Conservation (phyloP, 2,329 filamentous ascomycete species). For the Apiospora kogelbergensis region DNA sequence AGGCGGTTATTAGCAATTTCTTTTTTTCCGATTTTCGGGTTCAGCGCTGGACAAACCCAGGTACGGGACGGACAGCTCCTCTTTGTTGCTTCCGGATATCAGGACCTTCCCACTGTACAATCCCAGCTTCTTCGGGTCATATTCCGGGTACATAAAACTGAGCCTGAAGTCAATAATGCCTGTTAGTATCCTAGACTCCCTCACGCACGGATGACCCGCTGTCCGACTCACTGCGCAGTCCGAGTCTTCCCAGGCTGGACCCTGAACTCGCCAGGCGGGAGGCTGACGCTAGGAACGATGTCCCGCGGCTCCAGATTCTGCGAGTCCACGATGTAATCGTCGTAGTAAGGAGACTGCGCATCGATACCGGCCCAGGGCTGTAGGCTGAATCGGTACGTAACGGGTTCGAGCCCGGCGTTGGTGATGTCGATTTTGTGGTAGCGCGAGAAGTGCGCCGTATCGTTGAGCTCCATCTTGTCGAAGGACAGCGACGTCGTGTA, state of each 20-base stretch:
- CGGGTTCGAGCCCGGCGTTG: constrained; percentile 32
- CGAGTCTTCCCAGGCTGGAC: constrained; percentile 21
- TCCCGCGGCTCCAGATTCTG: constrained; percentile 15
- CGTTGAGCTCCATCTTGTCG: constrained; percentile 42
- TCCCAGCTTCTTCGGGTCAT: constrained; percentile 24
- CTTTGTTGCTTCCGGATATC: constrained; percentile 27
- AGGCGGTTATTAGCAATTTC: not conserved
- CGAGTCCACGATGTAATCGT: constrained; percentile 19
- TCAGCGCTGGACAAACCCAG: constrained; percentile 17
- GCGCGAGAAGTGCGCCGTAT: constrained; percentile 36
- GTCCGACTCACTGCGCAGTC: constrained; percentile 18
- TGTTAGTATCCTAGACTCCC: not conserved
- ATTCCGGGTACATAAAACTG: constrained; percentile 26
- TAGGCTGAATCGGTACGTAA: constrained; percentile 30
- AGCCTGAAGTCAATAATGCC: constrained; percentile 15
- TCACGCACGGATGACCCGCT: constrained; percentile 1
- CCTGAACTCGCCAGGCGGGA: constrained; percentile 19
- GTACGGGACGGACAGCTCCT: constrained; percentile 30
- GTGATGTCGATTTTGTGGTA: constrained; percentile 26
- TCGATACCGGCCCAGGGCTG: constrained; percentile 36
- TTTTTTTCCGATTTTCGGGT: not conserved
- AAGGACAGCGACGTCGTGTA: constrained; percentile 35
- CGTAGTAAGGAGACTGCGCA: constrained; percentile 12
- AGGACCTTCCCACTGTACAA: constrained; percentile 33
- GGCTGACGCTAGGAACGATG: constrained; percentile 17